phyloP scores from a whole-genome alignment of 176 grass and related monocot genomes.

The Elymus sibiricus region DNA sequence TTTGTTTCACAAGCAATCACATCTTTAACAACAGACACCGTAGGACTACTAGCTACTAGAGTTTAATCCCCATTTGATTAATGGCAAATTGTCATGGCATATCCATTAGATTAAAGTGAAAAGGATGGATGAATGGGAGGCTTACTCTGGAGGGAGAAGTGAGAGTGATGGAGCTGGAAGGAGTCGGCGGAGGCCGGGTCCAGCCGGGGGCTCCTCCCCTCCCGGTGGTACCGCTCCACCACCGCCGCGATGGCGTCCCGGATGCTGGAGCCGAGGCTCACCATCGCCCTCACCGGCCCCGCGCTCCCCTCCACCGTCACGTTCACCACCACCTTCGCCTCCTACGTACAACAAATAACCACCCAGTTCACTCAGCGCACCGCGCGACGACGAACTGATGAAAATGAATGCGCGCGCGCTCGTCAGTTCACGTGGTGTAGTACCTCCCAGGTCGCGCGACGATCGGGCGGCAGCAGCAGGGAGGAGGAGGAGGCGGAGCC shows the following conservation, averaged over 20 bases:
- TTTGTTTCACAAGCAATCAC: neutral
- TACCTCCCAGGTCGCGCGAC: neutral
- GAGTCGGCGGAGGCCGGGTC: constrained; percentile 15
- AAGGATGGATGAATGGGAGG: neutral
- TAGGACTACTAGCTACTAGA: no score
- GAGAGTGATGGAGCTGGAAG: constrained; percentile 83
- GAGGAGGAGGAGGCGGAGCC: neutral
- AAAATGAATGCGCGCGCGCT: neutral
- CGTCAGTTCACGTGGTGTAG: neutral
- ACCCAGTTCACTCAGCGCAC: neutral
- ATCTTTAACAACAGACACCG: neutral
- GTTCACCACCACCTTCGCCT: constrained; percentile 77
- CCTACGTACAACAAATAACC: constrained; percentile 1
- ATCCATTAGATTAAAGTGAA: neutral
- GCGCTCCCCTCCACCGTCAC: constrained; percentile 85
- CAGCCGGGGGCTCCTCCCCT: constrained; percentile 66
- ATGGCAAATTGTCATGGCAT: neutral
- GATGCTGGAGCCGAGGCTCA: constrained; percentile 55
- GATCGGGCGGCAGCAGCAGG: neutral
- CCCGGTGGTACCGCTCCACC: constrained; percentile 60
- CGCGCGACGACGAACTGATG: neutral
- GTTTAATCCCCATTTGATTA: neutral
- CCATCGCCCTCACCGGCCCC: constrained; percentile 77
- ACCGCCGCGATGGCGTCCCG: constrained; percentile 65
- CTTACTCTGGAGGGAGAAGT: constrained; percentile 86